Percentiles rank a stretch among this genome's conserved stretches.
These are phyloP conservation scores for Boletus rex-veris DNA, from an alignment of 768 basidiomycete genomes.

Conservation along the genomic window DNA sequence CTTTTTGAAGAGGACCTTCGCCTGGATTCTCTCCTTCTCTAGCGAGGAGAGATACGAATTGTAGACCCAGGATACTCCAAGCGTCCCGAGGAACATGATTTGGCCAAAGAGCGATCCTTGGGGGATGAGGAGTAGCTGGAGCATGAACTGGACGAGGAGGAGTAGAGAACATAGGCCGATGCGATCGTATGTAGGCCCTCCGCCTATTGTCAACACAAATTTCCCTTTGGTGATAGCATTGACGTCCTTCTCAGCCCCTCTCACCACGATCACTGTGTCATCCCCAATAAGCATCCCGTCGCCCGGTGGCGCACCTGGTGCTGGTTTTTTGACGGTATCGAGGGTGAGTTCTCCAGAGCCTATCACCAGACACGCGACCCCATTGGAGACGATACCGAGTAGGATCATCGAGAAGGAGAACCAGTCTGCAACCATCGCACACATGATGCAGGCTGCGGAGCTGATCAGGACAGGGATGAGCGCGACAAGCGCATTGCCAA, in stretches of 20 bases:
- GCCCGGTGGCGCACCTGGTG: constrained; percentile 26
- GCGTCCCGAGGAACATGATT: constrained; percentile 31
- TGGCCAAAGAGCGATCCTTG: constrained; percentile 35
- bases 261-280: constrained; percentile 28
- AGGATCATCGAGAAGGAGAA: constrained; percentile 31
- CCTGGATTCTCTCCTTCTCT: constrained; percentile 34
- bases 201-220: constrained; percentile 22
- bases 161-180: constrained; percentile 32
- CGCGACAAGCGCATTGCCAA: constrained; percentile 4
- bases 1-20: constrained; percentile 13
- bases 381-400: constrained; percentile 33
- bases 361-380: constrained; percentile 27
- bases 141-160: constrained; percentile 31
- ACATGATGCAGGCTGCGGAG: constrained; percentile 20
- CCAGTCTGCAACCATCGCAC: constrained; percentile 31
- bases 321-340: constrained; percentile 15
- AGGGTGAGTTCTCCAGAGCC: constrained; percentile 28
- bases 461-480: constrained; percentile 18
- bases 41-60: constrained; percentile 37
- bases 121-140: constrained; percentile 35
- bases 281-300: constrained; percentile 31
- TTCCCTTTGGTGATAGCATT: constrained; percentile 32
- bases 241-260: constrained; percentile 30
- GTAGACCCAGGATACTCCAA: constrained; percentile 34
- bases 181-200: constrained; percentile 9